Evolutionary conservation across 805 yeast species (phyloP).

Genomic region (Dipodascus albidus): DNA sequence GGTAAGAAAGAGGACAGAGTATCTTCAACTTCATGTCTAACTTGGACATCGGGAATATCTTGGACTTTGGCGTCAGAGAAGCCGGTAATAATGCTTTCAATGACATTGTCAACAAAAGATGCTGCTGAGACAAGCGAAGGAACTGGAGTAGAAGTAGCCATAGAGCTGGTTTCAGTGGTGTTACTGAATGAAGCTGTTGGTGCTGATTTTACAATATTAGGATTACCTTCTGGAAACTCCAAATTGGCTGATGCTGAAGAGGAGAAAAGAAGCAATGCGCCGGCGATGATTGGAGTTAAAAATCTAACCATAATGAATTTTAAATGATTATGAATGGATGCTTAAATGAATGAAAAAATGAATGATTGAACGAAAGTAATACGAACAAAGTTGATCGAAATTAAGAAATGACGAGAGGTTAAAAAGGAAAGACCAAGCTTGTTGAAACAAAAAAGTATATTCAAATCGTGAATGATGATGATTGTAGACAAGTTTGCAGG

Average conservation of each 20-base stretch:
- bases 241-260: not conserved
- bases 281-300: not conserved
- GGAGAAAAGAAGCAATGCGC: not conserved
- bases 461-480: no score
- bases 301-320: not conserved
- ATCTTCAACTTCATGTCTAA: not conserved
- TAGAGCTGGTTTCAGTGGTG: not conserved
- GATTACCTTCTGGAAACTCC: not conserved
- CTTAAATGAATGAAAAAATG: not conserved
- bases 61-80: not conserved
- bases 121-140: not conserved
- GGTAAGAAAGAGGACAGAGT: not conserved
- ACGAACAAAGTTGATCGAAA: not conserved
- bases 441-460: not conserved
- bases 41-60: not conserved
- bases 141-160: not conserved
- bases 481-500: not conserved
- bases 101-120: not conserved
- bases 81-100: not conserved
- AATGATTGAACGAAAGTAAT: not conserved
- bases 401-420: not conserved
- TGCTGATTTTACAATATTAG: not conserved
- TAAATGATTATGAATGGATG: no score
- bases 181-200: not conserved
- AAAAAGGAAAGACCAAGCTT: not conserved